Evolutionary conservation across 805 yeast genomes (phyloP).

Genomic region (Blastobotrys attinorum): DNA sequence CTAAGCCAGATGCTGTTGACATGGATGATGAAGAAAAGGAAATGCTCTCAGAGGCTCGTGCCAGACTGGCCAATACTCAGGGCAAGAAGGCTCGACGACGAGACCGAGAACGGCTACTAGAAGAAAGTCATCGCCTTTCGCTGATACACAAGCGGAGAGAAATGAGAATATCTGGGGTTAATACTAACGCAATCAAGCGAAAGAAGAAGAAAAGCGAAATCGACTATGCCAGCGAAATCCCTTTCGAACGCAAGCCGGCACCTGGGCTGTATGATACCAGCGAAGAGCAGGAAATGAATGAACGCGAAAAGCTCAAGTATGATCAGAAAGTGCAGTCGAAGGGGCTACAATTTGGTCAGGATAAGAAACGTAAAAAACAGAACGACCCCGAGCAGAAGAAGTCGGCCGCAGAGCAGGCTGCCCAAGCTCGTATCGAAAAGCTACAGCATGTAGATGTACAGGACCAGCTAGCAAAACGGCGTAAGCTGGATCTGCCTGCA

Average conservation of each 20-base stretch:
- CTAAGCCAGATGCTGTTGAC: conserved; percentile 71
- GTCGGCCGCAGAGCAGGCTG: conserved; percentile 23
- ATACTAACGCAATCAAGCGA: conserved; percentile 31
- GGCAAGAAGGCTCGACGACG: conserved; percentile 93
- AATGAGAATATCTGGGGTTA: conserved; percentile 22
- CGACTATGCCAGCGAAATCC: conserved; percentile 79
- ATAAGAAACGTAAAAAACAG: conserved; percentile 16
- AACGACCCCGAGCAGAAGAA: conserved; percentile 17
- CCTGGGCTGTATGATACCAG: conserved; percentile 61
- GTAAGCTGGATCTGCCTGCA: conserved; percentile 32
- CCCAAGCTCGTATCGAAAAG: conserved; percentile 22
- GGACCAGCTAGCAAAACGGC: conserved; percentile 31
- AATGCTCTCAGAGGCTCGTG: conserved; percentile 91
- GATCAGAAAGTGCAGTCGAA: conserved; percentile 31
- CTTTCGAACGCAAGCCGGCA: conserved; percentile 64
- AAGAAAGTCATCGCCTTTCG: conserved; percentile 70
- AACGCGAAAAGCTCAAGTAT: conserved; percentile 34
- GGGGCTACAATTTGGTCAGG: conserved; percentile 19
- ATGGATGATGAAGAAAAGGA: conserved; percentile 85
- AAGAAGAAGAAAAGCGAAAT: conserved; percentile 47
- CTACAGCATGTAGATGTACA: conserved; percentile 22
- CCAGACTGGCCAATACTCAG: conserved; percentile 83
- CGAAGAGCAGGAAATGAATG: conserved; percentile 45
- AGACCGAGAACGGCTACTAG: conserved; percentile 73
- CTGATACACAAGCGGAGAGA: conserved; percentile 58